These are phyloP conservation scores for Ananas comosus DNA, from an alignment of 176 grass and related monocot species.

Conservation along the genomic window DNA sequence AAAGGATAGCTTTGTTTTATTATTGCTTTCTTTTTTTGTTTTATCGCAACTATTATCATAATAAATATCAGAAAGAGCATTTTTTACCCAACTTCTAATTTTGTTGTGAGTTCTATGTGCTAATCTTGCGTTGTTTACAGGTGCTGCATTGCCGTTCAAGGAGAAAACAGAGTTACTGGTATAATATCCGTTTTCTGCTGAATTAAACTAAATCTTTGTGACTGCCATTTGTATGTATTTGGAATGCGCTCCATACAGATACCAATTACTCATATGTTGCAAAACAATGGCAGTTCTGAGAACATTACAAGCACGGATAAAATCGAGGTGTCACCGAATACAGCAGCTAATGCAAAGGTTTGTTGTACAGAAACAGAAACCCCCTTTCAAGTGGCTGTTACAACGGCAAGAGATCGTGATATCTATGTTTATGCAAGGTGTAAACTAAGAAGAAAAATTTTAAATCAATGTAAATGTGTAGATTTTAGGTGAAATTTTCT, in stretches of 20 bases:
- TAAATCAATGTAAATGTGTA: no score
- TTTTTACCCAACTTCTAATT: background rate
- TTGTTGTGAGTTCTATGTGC: background rate
- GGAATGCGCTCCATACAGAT: background rate
- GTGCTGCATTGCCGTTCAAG: background rate
- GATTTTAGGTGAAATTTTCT: no score
- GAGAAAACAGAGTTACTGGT: conserved; percentile 12
- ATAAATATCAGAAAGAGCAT: no score
- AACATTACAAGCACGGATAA: background rate
- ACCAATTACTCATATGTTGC: background rate
- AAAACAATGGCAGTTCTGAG: conserved; percentile 5
- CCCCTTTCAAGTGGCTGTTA: background rate
- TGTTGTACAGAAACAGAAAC: background rate
- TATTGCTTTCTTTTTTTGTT: no score
- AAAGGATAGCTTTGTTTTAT: no score
- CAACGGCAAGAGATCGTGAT: background rate
- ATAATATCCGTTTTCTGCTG: background rate
- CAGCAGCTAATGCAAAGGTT: background rate
- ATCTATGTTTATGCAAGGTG: conserved; percentile 4
- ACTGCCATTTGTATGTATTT: background rate
- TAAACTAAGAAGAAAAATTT: no score
- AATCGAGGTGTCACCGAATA: no score
- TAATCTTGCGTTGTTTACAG: background rate
- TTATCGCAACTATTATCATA: no score
- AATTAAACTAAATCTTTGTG: background rate